Conservation (phyloP, 148 eudicot genomes). For the Rhododendron williamsianum region DNA sequence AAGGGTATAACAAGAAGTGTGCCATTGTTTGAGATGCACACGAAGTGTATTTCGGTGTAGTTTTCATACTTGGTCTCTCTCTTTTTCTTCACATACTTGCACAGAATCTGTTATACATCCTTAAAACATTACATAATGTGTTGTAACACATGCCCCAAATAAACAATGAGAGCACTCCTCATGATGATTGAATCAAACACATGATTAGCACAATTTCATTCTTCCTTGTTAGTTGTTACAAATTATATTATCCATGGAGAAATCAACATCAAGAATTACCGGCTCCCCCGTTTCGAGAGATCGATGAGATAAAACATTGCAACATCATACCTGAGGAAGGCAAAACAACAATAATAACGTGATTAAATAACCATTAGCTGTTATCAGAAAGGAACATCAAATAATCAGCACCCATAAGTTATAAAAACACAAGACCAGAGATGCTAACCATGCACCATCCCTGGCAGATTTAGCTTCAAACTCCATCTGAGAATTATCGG, state of each 20-base stretch:
- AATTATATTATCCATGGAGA: neutral
- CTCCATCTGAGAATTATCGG: conserved; percentile 78
- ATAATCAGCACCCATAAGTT: conserved; percentile 1
- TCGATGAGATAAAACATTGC: conserved; percentile 69
- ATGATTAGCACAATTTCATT: neutral
- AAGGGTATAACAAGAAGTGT: neutral
- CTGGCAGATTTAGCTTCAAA: conserved; percentile 98
- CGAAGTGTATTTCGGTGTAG: neutral
- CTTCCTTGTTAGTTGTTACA: neutral
- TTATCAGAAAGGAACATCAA: neutral
- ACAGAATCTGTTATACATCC: neutral
- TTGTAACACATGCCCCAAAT: neutral
- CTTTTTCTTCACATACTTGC: neutral
- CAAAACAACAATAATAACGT: conserved; percentile 3
- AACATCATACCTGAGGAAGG: conserved; percentile 77
- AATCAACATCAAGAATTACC: conserved; percentile 35
- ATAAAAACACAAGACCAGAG: neutral
- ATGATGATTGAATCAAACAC: neutral
- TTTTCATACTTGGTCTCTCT: neutral
- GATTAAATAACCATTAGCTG: conserved; percentile 5
- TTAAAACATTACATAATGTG: neutral
- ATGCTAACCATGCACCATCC: conserved; percentile 95
- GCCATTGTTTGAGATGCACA: neutral
- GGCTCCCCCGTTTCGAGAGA: conserved; percentile 68
- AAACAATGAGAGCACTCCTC: neutral